Percentiles rank a stretch among this genome's conserved stretches.
These are phyloP conservation scores for Erigeron canadensis DNA, from an alignment of 129 eudicot species.

Conservation along the genomic window DNA sequence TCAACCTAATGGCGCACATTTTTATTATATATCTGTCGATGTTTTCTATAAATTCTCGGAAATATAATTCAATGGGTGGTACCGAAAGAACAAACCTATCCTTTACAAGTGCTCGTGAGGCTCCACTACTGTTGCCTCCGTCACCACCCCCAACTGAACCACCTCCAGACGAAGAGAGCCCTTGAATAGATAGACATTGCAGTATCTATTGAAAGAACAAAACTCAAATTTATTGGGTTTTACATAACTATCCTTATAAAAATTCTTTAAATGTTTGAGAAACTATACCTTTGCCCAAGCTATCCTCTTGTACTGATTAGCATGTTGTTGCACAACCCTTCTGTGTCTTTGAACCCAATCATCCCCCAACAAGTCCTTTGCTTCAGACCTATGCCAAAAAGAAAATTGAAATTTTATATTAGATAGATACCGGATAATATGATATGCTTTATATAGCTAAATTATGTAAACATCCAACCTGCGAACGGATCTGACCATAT, in stretches of 20 bases:
- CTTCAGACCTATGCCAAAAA: conserved; percentile 70
- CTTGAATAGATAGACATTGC: conserved; percentile 84
- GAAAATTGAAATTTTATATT: background rate
- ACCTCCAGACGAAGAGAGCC: conserved; percentile 93
- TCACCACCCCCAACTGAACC: conserved; percentile 62
- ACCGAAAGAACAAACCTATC: conserved; percentile 48
- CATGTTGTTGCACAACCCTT: conserved; percentile 95
- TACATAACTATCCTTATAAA: background rate
- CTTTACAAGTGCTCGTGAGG: conserved; percentile 75
- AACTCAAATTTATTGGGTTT: background rate
- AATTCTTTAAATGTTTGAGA: background rate
- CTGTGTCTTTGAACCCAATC: conserved; percentile 99
- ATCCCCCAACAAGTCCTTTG: conserved; percentile 92
- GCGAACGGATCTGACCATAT: conserved; percentile 99
- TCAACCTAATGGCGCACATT: conserved; percentile 50
- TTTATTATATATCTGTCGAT: too few species aligned
- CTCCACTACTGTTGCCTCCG: conserved; percentile 93
- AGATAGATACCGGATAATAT: background rate
- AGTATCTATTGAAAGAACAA: conserved; percentile 54
- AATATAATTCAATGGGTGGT: background rate
- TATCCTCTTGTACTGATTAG: conserved; percentile 92
- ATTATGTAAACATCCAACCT: conserved; percentile 47
- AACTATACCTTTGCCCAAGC: conserved; percentile 91
- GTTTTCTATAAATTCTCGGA: background rate
- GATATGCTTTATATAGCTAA: conserved; percentile 7